These are phyloP conservation scores for Cytospora schulzeri DNA, from an alignment of 2,329 filamentous ascomycete genomes.

Conservation along the genomic window DNA sequence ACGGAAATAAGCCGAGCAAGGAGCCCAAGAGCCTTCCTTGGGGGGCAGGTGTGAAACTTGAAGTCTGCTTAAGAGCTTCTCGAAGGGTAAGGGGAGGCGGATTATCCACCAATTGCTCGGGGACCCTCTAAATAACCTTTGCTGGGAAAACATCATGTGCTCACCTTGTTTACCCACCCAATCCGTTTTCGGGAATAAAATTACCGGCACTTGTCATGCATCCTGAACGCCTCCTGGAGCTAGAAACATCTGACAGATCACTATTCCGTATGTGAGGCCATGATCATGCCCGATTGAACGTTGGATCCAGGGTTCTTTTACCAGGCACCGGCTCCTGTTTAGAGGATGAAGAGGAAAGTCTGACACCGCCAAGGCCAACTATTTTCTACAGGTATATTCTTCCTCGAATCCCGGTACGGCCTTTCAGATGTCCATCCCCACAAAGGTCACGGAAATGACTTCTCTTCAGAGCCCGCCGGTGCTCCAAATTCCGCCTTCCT, in stretches of 20 bases:
- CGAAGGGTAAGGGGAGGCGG: background rate
- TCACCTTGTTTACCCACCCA: too few relatives aligned
- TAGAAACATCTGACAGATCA: background rate
- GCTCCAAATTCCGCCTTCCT: background rate
- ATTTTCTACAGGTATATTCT: background rate
- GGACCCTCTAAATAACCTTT: background rate
- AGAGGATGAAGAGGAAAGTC: background rate
- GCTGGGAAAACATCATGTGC: background rate
- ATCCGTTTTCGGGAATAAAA: background rate
- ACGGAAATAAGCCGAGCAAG: background rate
- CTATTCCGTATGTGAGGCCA: background rate
- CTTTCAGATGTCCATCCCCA: background rate
- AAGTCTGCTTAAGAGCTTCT: background rate
- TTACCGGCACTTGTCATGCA: background rate
- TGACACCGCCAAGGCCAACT: background rate
- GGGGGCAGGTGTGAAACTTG: background rate
- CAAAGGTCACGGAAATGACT: conserved; percentile 10
- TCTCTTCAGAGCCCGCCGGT: conserved; percentile 1
- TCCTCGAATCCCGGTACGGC: background rate
- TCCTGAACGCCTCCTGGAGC: background rate
- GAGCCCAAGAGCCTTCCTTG: background rate
- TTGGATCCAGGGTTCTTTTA: background rate
- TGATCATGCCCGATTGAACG: background rate
- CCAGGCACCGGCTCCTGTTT: background rate
- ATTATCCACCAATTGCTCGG: background rate